Evolutionary conservation across 164 flowering plant species (phyloP), one percentile per base, ranked within the genome.

Genomic region (Dillenia suffruticosa): DNA sequence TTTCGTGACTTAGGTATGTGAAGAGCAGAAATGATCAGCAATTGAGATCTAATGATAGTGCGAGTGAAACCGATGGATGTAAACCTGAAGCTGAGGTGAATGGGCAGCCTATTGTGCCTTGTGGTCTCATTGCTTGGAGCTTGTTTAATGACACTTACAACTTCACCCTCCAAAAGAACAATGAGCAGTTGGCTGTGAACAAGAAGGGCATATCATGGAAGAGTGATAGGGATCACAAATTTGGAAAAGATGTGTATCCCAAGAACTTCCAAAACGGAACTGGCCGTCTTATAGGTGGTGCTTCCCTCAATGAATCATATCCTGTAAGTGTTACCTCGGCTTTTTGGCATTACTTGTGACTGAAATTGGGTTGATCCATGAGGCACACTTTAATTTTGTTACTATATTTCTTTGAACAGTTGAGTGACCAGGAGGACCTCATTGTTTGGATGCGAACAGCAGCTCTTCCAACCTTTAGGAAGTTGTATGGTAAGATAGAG

Each of bases 361-460:
- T 12, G 40, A 32, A 32, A 4, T 32, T 32, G 40, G 6, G 40
- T 32, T 32, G 40, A 32, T 32, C 24, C 44, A 13, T 49, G 59
- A 45, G 56, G 47, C n/a, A 53, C 19, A 16, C 51, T 15, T 58
- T 76, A 63, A 79, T 59, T 32, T 46, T 15, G 51, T 57, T 44
- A 6, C 54, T 63, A 11, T 69, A 40, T 59, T 66, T 57, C 71
- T 5, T 70, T 65, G 19, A 58, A 67, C 80, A 90, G 98, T 69
- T 93, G 72, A 90, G 80, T 46, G 63, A 89, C 72, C 98, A 93
- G 57, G 97, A 89, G 72, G 84, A 89, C 70, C 96, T 95, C 9
- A 95, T 95, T 64, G 99, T 95, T 22, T 92, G 99, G 99, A 95
- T 95, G 99, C 75, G 99, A 77, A 95, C 99, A 49, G 97, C 99